Evolutionary conservation across 2,329 filamentous ascomycete species (phyloP).

Genomic region (Aureobasidium sp.): DNA sequence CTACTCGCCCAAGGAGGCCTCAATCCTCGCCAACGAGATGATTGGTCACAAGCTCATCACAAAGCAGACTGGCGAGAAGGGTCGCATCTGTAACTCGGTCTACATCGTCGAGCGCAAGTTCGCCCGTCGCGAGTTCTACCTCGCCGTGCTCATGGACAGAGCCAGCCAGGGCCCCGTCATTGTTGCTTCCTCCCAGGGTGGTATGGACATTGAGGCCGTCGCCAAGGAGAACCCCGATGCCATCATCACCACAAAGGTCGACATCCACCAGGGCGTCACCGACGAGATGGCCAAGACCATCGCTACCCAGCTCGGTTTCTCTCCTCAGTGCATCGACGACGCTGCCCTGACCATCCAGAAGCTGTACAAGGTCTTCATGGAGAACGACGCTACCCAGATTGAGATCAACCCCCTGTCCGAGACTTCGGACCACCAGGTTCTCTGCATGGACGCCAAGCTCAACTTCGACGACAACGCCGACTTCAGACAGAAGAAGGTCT

Average conservation of each 20-base stretch:
- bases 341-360: conserved; percentile 97
- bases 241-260: conserved; percentile 86
- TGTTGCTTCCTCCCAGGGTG: conserved; percentile 94
- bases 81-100: conserved; percentile 91
- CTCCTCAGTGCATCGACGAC: conserved; percentile 91
- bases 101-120: conserved; percentile 99
- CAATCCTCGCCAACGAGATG: conserved; percentile 99
- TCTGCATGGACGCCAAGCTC: conserved; percentile 99
- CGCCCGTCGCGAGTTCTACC: conserved; percentile 96
- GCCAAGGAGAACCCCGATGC: conserved; percentile 96
- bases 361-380: conserved; percentile 96
- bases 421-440: conserved; percentile 94
- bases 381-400: conserved; percentile 98
- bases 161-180: conserved; percentile 85
- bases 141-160: conserved; percentile 97
- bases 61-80: conserved; percentile 93
- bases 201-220: conserved; percentile 98
- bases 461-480: conserved; percentile 98
- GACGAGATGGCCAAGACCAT: conserved; percentile 90
- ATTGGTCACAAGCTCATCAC: conserved; percentile 99
- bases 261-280: conserved; percentile 91
- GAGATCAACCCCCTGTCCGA: conserved; percentile 99
- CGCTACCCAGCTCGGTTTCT: conserved; percentile 89
- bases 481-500: conserved; percentile 91
- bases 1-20: conserved; percentile 92